phyloP scores from a whole-genome alignment of 768 basidiomycete genomes.

The Kwoniella botswanensis region DNA sequence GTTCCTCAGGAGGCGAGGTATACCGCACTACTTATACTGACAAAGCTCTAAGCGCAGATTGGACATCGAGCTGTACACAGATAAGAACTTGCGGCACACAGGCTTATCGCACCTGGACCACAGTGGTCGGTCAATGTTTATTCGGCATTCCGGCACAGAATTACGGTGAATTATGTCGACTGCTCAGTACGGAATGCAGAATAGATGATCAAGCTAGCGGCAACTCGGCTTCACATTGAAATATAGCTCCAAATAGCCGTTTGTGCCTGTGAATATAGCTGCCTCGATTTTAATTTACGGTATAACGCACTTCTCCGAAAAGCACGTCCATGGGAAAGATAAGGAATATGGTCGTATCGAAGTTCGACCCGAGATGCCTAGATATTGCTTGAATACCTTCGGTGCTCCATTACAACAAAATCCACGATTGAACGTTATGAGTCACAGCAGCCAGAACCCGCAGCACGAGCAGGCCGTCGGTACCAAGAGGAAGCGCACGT shows the following conservation, averaged over 20 bases:
- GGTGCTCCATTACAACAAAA: background rate
- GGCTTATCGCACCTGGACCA: background rate
- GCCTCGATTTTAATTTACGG: background rate
- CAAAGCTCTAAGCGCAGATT: background rate
- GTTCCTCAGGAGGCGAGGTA: background rate
- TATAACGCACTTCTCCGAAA: constrained; percentile 12
- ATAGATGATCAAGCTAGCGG: background rate
- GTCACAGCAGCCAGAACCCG: background rate
- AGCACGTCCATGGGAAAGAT: background rate
- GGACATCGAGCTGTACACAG: background rate
- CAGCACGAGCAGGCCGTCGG: background rate
- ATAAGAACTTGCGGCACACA: background rate
- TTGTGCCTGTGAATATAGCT: background rate
- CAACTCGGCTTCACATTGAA: background rate
- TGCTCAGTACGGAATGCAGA: background rate
- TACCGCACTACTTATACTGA: background rate
- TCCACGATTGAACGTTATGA: background rate
- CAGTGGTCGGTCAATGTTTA: background rate
- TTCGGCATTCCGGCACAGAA: constrained; percentile 5
- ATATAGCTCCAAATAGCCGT: background rate
- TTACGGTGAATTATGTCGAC: background rate
- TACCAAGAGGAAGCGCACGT: constrained; percentile 16
- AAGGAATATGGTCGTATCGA: background rate
- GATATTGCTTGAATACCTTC: background rate
- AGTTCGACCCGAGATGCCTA: background rate